Evolutionary conservation across 1,139 yeast genomes (phyloP).

Genomic region (Debaryomyces nepalensis): DNA sequence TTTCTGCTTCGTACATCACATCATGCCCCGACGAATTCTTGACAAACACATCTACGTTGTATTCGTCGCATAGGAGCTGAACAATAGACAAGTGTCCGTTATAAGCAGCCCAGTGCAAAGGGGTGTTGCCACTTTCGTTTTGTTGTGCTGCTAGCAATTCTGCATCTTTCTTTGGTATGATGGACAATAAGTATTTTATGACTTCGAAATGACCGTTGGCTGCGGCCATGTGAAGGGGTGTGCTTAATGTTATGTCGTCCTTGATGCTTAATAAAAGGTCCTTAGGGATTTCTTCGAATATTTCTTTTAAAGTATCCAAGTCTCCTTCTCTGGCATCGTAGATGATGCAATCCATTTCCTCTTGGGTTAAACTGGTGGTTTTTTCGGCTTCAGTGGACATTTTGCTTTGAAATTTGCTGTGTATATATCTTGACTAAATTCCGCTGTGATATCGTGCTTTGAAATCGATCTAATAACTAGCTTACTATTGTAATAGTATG

Average conservation of each 20-base stretch:
- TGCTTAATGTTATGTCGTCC: slow-evolving; percentile 67
- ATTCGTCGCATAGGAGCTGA: slow-evolving; percentile 69
- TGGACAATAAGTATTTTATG: slow-evolving; percentile 60
- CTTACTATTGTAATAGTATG: background rate
- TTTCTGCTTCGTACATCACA: slow-evolving; percentile 86
- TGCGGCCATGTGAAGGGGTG: slow-evolving; percentile 92
- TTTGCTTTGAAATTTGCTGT: background rate
- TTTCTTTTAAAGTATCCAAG: slow-evolving; percentile 67
- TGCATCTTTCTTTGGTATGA: slow-evolving; percentile 51
- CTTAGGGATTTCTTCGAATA: slow-evolving; percentile 67
- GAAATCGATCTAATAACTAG: background rate
- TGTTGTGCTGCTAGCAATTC: slow-evolving; percentile 53
- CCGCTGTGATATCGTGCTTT: background rate
- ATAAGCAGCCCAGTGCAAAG: slow-evolving; percentile 93
- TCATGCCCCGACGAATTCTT: slow-evolving; percentile 82
- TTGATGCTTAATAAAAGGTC: slow-evolving; percentile 53
- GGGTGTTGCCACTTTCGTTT: slow-evolving; percentile 88
- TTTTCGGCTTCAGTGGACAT: slow-evolving; percentile 25
- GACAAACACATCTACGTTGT: slow-evolving; percentile 77
- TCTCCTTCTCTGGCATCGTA: slow-evolving; percentile 90
- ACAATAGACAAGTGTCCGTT: slow-evolving; percentile 83
- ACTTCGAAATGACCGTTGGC: slow-evolving; percentile 89
- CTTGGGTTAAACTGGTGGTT: slow-evolving; percentile 50
- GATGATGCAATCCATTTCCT: slow-evolving; percentile 80
- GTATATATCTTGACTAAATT: background rate